Percentiles rank a stretch among this genome's conserved stretches.
Evolutionary conservation across 208 protist genomes (phyloP).

Genomic region (Sergeia podlipaevii): DNA sequence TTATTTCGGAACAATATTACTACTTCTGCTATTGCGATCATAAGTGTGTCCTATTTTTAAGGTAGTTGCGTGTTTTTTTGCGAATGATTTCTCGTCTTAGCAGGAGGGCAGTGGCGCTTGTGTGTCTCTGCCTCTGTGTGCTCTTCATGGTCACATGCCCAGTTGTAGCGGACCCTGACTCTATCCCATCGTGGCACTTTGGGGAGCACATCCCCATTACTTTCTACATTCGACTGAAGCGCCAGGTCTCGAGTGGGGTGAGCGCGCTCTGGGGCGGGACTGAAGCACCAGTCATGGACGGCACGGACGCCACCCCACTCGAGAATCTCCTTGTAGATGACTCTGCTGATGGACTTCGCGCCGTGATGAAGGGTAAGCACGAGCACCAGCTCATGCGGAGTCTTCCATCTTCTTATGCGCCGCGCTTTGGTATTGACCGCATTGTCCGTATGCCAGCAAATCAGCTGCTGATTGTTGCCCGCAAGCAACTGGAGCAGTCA

Average conservation of each 20-base stretch:
- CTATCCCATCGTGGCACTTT: slow-evolving; percentile 1
- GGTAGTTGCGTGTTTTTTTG: too few relatives aligned
- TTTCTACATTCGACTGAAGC: slow-evolving; percentile 50
- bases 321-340: slow-evolving; percentile 10
- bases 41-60: too few relatives aligned
- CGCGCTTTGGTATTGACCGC: slow-evolving; percentile 60
- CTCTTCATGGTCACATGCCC: neutral
- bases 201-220: slow-evolving; percentile 59
- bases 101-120: neutral
- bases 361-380: slow-evolving; percentile 18
- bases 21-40: too few relatives aligned
- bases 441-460: slow-evolving; percentile 19
- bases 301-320: neutral
- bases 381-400: slow-evolving; percentile 22
- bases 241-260: slow-evolving; percentile 9
- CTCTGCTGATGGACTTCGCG: slow-evolving; percentile 2
- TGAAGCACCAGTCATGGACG: slow-evolving; percentile 5
- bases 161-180: neutral
- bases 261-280: neutral
- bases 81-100: neutral
- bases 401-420: slow-evolving; percentile 37
- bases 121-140: neutral
- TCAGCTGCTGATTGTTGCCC: slow-evolving; percentile 8
- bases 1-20: too few relatives aligned
- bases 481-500: slow-evolving; percentile 3